Evolutionary conservation across 2,329 filamentous ascomycete genomes (phyloP).

Genomic region (Emmonsiellopsis sp.): DNA sequence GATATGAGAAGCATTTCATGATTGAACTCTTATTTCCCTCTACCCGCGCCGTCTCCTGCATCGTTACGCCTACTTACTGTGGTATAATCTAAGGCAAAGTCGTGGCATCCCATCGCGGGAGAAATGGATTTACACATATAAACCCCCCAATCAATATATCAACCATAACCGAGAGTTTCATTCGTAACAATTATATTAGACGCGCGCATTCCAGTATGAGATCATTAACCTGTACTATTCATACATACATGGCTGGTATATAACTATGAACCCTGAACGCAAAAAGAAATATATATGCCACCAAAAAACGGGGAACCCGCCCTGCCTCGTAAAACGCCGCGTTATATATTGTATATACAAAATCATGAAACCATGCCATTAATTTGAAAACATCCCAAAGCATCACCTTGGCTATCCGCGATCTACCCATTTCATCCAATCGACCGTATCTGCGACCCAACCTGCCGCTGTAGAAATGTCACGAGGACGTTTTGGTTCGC

Average conservation of each 20-base stretch:
- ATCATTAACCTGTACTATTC: neutral
- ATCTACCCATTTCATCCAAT: too few species aligned
- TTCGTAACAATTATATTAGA: neutral
- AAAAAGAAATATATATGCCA: neutral
- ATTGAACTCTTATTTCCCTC: too few species aligned
- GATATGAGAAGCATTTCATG: too few species aligned
- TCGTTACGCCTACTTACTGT: too few species aligned
- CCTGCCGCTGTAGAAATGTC: slow-evolving; percentile 28
- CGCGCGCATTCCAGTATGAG: neutral
- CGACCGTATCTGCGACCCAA: slow-evolving; percentile 25
- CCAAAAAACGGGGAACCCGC: neutral
- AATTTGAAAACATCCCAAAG: too few species aligned
- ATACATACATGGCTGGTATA: slow-evolving; percentile 1
- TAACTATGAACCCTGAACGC: neutral
- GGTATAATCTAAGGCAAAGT: too few species aligned
- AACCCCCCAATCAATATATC: too few species aligned
- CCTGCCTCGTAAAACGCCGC: neutral
- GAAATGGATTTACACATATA: too few species aligned
- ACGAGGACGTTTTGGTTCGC: slow-evolving; percentile 26
- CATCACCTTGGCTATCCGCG: too few species aligned
- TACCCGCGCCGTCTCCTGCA: too few species aligned
- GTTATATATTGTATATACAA: neutral
- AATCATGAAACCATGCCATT: neutral
- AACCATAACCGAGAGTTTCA: neutral
- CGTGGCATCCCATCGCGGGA: rapidly evolving